These are phyloP conservation scores for Vitis hybrid DNA, from an alignment of 177 flowering plant genomes.

Conservation along the genomic window DNA sequence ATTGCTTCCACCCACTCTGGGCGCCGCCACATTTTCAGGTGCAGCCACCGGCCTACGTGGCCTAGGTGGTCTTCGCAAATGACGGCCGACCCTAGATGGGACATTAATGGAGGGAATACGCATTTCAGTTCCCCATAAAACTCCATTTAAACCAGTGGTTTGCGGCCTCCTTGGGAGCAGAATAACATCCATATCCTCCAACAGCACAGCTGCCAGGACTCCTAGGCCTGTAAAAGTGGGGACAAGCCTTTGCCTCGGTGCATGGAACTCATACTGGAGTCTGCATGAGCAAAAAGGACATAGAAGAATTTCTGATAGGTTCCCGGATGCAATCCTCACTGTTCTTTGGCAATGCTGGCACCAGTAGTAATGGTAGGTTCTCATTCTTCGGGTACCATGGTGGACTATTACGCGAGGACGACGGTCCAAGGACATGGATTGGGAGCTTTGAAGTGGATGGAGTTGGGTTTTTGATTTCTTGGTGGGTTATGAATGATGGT, in stretches of 20 bases:
- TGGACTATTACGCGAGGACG: constrained; percentile 36
- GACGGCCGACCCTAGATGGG: constrained; percentile 31
- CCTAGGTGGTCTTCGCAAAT: constrained; percentile 1
- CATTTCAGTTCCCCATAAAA: constrained; percentile 17
- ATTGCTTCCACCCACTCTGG: too few relatives aligned
- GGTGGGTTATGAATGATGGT: neutral
- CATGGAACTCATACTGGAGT: constrained; percentile 33
- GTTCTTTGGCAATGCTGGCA: constrained; percentile 44
- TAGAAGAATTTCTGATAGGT: neutral
- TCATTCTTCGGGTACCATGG: constrained; percentile 36
- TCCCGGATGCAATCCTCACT: constrained; percentile 23
- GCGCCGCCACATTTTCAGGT: neutral
- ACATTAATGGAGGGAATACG: neutral
- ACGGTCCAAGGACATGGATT: constrained; percentile 4
- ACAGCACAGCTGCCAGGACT: constrained; percentile 8
- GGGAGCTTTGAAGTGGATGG: neutral
- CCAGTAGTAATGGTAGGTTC: constrained; percentile 53
- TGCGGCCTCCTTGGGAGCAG: too few relatives aligned
- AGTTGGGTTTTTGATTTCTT: neutral
- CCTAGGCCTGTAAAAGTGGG: neutral
- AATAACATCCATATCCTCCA: constrained; percentile 13
- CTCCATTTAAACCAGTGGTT: neutral
- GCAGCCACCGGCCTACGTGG: constrained; percentile 5
- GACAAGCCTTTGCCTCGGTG: constrained; percentile 27
- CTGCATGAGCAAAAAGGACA: constrained; percentile 40